Evolutionary conservation across 1,139 yeast species (phyloP), one percentile per base, ranked within the genome.

Genomic region (Geotrichum cucujoidarum): DNA sequence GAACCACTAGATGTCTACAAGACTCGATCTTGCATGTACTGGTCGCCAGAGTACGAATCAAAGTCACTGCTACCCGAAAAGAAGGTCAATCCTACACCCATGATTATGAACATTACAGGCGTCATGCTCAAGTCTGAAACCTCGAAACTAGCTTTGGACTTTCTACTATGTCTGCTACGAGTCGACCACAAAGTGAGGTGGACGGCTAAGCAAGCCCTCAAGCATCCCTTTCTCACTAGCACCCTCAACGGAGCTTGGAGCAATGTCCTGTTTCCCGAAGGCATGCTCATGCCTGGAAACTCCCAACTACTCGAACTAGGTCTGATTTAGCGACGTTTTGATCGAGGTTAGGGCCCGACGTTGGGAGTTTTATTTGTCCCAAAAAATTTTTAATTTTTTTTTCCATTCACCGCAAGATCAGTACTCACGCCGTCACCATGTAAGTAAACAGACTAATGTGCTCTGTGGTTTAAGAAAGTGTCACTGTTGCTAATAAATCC

Each of bases 111-210:
- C 36, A 27, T 45, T 20, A 50, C 44, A 16, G 33, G 32, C 16
- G 43, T 47, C 30, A 45, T 45, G 41, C 24, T n/a, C 24, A 36
- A 45, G 36, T 36, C 17, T 24, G 40, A 20, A 20, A 48, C 37
- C 31, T 47, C 36, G 24, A 43, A 10, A 25, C 45, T 44, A 22
- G 51, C 43, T 20, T 40, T 40, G n/a, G 48, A 37, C 31, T 60
- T 60, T 37, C 48, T 60, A 11, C 40, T 33, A 20, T 42, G 54
- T 18, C 37, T 60, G 38, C 44, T 87, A 27, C 83, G 92, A 65
- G 92, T 86, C 40, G 95, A 87, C 65, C 90, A 84, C 40, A 75
- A 80, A 59, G 81, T 79, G 57, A 75, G 95, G 61, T 94, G 95
- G 4, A 76, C 80, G 39, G 84, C 95, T 1, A 88, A 81, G 58